Evolutionary conservation across 495 filamentous ascomycete species (phyloP).

Genomic region (Penicillium verhagenii): DNA sequence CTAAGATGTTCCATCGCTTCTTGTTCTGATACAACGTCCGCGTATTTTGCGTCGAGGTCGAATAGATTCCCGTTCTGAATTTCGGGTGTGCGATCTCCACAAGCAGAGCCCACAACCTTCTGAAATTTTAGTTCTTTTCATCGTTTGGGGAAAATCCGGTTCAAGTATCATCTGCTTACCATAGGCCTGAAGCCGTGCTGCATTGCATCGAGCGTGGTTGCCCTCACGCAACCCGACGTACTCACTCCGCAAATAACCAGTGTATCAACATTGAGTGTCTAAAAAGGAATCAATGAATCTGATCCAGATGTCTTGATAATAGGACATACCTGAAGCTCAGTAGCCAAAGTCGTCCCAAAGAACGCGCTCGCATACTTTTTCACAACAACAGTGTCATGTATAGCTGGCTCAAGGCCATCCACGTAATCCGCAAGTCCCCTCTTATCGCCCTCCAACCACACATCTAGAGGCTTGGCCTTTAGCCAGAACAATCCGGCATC

Average conservation of each 20-base stretch:
- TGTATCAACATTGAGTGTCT: not conserved
- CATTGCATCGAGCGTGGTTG: not conserved
- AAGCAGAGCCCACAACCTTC: not conserved
- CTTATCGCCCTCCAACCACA: not conserved
- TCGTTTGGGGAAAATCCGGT: not conserved
- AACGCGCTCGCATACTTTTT: conserved; percentile 1
- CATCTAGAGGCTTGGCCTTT: not conserved
- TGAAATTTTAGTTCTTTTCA: not conserved
- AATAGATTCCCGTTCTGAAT: not conserved
- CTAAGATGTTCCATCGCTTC: not conserved
- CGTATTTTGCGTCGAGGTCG: not conserved
- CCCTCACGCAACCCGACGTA: not conserved
- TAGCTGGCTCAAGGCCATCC: not conserved
- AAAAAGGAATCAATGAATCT: not conserved
- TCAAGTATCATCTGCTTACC: not conserved
- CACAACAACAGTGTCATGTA: not conserved
- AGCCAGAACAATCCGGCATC: not conserved
- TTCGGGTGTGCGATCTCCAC: not conserved
- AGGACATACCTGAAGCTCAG: not conserved
- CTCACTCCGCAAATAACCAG: not conserved
- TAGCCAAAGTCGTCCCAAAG: not conserved
- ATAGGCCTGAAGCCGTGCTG: not conserved
- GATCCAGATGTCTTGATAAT: not conserved
- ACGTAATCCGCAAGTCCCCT: not conserved
- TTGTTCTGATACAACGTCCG: not conserved